Conservation (phyloP, 805 yeast genomes). For the Kregervanrija pseudodelftensis region DNA sequence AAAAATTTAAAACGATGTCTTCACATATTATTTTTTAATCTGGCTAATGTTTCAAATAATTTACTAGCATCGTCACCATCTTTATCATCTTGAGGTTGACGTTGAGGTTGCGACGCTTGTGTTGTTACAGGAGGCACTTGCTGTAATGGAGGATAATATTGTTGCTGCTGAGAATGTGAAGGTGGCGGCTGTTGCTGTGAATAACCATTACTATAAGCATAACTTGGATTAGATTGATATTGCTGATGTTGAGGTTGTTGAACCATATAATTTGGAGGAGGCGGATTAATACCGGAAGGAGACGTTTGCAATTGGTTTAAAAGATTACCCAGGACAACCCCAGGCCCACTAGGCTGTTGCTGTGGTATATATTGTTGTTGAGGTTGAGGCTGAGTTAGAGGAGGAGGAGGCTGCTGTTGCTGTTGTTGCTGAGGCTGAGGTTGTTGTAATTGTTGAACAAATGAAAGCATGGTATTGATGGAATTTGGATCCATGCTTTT, state of each 20-base stretch:
- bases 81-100: constrained; percentile 12
- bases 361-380: constrained; percentile 3
- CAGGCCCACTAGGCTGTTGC: constrained; percentile 1
- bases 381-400: constrained; percentile 11
- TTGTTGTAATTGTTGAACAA: constrained; percentile 23
- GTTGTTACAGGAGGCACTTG: constrained; percentile 1
- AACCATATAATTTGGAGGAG: constrained; percentile 6
- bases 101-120: constrained; percentile 5
- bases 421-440: constrained; percentile 15
- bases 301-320: background rate
- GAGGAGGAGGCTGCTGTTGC: constrained; percentile 8
- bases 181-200: background rate
- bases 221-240: constrained; percentile 1
- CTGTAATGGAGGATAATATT: background rate
- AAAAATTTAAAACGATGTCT: background rate
- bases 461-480: constrained; percentile 25
- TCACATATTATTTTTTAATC: constrained; percentile 31
- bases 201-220: too few species aligned
- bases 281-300: background rate
- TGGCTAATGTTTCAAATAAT: constrained; percentile 31
- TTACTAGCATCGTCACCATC: constrained; percentile 24
- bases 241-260: constrained; percentile 10
- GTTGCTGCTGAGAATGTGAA: background rate
- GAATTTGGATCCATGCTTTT: constrained; percentile 27
- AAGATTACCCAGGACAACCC: background rate